Percentiles rank a stretch among this genome's conserved stretches.
Evolutionary conservation across 441 rosid genomes (phyloP).

Genomic region (Populus hybrid): DNA sequence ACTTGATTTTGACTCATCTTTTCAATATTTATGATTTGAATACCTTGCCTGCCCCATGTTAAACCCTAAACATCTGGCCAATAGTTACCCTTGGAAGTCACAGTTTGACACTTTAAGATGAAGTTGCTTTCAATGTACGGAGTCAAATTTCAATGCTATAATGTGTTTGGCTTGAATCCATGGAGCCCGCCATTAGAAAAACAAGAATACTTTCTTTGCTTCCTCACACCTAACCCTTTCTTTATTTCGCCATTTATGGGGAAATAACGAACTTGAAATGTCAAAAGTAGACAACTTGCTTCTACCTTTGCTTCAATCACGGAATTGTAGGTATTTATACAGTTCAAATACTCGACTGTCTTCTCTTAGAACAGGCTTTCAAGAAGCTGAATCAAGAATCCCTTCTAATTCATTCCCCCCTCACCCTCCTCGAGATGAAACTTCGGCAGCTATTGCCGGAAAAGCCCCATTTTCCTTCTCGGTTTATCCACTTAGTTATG

Average conservation of each 20-base stretch:
- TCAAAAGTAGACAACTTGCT: neutral
- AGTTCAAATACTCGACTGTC: neutral
- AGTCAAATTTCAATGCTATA: neutral
- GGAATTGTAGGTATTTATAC: neutral
- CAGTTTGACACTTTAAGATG: no score
- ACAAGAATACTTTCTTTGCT: neutral
- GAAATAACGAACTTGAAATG: neutral
- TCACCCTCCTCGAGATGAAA: constrained; percentile 27
- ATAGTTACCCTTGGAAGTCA: neutral
- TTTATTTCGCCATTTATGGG: neutral
- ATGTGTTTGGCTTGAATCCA: neutral
- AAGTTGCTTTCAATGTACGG: neutral
- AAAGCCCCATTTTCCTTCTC: constrained; percentile 36
- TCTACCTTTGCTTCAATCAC: neutral
- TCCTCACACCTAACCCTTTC: neutral
- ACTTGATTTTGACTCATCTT: neutral
- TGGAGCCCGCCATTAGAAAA: neutral
- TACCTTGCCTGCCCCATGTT: neutral
- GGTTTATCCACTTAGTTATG: constrained; percentile 36
- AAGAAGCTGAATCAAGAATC: neutral
- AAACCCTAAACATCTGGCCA: neutral
- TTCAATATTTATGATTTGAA: no score
- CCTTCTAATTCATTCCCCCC: neutral
- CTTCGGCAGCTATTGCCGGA: constrained; percentile 16
- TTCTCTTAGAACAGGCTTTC: neutral